Conservation (phyloP, 805 yeast species). For the Ogataea angusta region DNA sequence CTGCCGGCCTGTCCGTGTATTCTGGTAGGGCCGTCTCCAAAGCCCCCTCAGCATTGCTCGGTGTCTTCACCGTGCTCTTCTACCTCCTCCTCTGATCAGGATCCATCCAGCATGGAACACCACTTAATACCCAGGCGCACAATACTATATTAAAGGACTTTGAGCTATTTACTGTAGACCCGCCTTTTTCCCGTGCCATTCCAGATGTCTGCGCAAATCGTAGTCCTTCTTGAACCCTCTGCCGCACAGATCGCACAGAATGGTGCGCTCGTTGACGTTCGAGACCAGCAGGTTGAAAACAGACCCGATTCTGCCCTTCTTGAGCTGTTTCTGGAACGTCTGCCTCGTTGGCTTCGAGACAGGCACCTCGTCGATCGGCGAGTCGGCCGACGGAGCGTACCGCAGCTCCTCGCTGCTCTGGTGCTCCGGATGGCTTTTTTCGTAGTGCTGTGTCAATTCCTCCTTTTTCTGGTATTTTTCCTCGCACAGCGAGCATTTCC, state of each 20-base stretch:
- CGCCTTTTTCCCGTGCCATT: constrained; percentile 44
- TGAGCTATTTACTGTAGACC: not conserved
- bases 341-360: constrained; percentile 10
- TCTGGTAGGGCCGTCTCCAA: constrained; percentile 6
- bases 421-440: constrained; percentile 35
- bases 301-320: constrained; percentile 36
- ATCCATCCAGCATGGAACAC: not conserved
- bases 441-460: constrained; percentile 56
- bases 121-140: constrained; percentile 5
- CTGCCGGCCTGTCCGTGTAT: not conserved
- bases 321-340: constrained; percentile 39
- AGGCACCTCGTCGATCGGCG: constrained; percentile 3
- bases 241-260: constrained; percentile 48
- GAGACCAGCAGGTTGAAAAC: constrained; percentile 37
- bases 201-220: constrained; percentile 48
- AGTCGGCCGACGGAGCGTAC: constrained; percentile 1
- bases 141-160: not conserved
- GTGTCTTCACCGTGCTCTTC: constrained; percentile 6
- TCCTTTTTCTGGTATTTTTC: constrained; percentile 52
- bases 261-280: constrained; percentile 35
- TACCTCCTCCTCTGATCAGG: constrained; percentile 7
- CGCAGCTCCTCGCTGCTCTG: constrained; percentile 15
- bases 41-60: constrained; percentile 6
- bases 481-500: constrained; percentile 63
- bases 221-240: constrained; percentile 50